Evolutionary conservation across 176 grass and related monocot species (phyloP), one percentile per base, ranked within the genome.

Genomic region (Hsuehochloa calcarea): DNA sequence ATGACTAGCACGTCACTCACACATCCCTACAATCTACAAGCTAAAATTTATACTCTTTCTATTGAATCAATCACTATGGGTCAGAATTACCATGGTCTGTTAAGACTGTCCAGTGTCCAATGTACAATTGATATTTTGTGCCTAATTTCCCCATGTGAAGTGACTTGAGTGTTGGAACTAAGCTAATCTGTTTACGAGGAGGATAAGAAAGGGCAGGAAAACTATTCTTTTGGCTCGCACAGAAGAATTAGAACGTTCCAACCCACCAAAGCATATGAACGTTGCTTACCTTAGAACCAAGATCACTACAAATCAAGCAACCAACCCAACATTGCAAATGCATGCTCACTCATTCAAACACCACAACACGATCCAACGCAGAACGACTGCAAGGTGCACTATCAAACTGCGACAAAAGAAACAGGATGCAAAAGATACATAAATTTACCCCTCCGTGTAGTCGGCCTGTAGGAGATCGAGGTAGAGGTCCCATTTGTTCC

Each of bases 401-500:
- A 19, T 37, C 10, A 62, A 92, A 86, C 70, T 3, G 1, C 13
- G 47, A 27, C 10, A 50, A 34, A 34, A 34, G 31, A 73, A 15
- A 31, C 4, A 15, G 35, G 3, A 26, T 46, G n/a, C 12, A 67
- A 61, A 78, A 25, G 35, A 62, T 17, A 51, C 8, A 75, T 34
- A 35, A 22, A 22, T 47, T 87, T 91, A 99, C 91, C 96, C 96
- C 47, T 99, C 93, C 0, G 93, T 71, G 74, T 96, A 99, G 80
- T 99, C 93, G 6, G 91, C 86, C 88, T 99, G 96, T 19, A 99
- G 86, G 50, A 99, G 90, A 73, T 96, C 93, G 0, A 99, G 90
- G 70, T 99, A 99, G 4, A 84, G 84, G 58, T 99, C 96, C 96
- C 93, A 94, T 51, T 96, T 99, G 88, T 99, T 96, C 41, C 96